These are phyloP conservation scores for Neonothopanus nambi DNA, from an alignment of 1,284 basidiomycete genomes.

Conservation along the genomic window DNA sequence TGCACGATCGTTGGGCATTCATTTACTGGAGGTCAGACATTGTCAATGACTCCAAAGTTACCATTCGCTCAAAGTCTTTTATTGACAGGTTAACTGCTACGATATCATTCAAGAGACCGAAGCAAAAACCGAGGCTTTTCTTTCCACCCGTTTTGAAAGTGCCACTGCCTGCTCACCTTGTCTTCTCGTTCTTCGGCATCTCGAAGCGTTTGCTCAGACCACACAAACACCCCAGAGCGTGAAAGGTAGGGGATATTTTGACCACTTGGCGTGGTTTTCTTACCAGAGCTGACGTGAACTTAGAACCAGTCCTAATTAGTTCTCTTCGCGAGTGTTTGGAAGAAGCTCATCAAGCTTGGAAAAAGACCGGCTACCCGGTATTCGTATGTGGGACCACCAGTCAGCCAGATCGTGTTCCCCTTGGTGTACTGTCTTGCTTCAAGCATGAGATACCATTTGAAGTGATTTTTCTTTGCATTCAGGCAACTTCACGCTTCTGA, in stretches of 20 bases:
- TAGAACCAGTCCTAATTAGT: slow-evolving; percentile 64
- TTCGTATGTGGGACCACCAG: slow-evolving; percentile 78
- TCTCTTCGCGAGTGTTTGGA: slow-evolving; percentile 70
- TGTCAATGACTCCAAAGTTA: not conserved
- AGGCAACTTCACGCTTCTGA: slow-evolving; percentile 1
- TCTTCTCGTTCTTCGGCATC: slow-evolving; percentile 78
- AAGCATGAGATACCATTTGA: slow-evolving; percentile 86
- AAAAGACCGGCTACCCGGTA: slow-evolving; percentile 63
- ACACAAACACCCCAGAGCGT: slow-evolving; percentile 68
- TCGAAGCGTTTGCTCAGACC: slow-evolving; percentile 82
- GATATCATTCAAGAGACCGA: slow-evolving; percentile 83
- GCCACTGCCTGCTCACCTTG: slow-evolving; percentile 85
- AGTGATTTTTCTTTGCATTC: slow-evolving; percentile 37
- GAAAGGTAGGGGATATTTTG: slow-evolving; percentile 49
- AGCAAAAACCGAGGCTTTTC: slow-evolving; percentile 74
- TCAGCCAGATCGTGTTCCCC: slow-evolving; percentile 68
- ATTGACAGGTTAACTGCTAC: slow-evolving; percentile 81
- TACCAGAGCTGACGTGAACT: not conserved
- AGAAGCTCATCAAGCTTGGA: slow-evolving; percentile 55
- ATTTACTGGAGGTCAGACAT: slow-evolving; percentile 71
- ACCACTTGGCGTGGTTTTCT: not conserved
- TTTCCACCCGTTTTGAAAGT: slow-evolving; percentile 80
- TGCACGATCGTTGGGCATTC: slow-evolving; percentile 69
- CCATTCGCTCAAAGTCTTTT: not conserved
- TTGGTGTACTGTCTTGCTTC: slow-evolving; percentile 73